Base-by-base conservation (phyloP, 768 basidiomycete genomes). In the Rhizopogon sp. region DNA sequence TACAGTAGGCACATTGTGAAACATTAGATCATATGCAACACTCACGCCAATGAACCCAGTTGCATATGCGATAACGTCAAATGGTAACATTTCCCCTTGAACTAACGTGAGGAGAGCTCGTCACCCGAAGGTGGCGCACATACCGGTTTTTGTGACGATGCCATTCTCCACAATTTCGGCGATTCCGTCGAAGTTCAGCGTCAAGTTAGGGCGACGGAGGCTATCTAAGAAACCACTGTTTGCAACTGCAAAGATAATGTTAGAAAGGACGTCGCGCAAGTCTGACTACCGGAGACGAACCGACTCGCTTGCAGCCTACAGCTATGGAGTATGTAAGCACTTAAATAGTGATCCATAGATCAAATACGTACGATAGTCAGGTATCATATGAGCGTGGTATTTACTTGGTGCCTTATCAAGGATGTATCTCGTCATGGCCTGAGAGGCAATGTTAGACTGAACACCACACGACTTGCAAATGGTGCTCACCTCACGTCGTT, bases 281-380 rank as follows among this genome's bases (percentile, higher is more conserved):
- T 35, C 17, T 49, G 47, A 39, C 7, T 8, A 46, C 22, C 22
- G 35, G 8, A 39, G 3, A n/a, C 49, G 5, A 43, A 65, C 64
- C 63, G 17, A 53, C 76, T 39, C 86, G 76, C 66, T 84, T 85
- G 64, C 84, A 86, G 20, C 84, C 84, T 31, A 79, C 76, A 37
- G 79, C 83, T 83, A 44, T 35, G 22, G 31, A 28, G 6, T 4
- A 45, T 25, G 11, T 55, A 11, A 52, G 35, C 8, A 41, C 25
- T n/a, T 11, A 13, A 6, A 1, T 9, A 22, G 35, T 39, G 13
- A 49, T 28, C 35, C 10, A 28, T 14, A 25, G 6, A 37, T 22
- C 40, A 33, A 22, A 55, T 57, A 64, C 79, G 42, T 62, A 81
- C 82, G 70, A 70, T 80, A 82, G 9, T 70, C 67, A 4, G 85